Evolutionary conservation across 2,329 filamentous ascomycete species (phyloP).

Genomic region (Neocatenulostroma microsporum): DNA sequence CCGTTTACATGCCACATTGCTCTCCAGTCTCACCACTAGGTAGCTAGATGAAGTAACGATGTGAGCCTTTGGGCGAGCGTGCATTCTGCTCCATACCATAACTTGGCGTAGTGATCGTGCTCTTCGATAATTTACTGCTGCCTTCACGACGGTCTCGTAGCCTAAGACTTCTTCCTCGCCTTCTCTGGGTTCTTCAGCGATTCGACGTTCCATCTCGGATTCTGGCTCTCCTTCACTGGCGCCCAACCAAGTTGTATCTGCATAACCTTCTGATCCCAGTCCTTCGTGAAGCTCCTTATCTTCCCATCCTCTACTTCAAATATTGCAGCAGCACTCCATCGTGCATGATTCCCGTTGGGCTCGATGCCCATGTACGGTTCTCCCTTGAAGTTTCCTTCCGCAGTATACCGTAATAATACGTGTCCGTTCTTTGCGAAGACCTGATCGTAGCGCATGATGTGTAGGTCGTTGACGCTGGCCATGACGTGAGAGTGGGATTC

Average conservation of each 20-base stretch:
- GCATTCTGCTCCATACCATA: too few species aligned
- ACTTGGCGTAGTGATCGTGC: too few species aligned
- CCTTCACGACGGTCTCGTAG: too few species aligned
- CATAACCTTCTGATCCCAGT: slow-evolving; percentile 27
- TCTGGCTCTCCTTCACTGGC: slow-evolving; percentile 6
- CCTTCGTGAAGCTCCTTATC: slow-evolving; percentile 32
- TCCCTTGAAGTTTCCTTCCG: slow-evolving; percentile 31
- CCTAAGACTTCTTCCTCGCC: slow-evolving; percentile 6
- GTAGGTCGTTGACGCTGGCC: slow-evolving; percentile 28
- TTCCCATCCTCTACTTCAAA: slow-evolving; percentile 32
- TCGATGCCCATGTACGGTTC: slow-evolving; percentile 31
- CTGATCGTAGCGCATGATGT: slow-evolving; percentile 31
- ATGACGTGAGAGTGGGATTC: slow-evolving; percentile 32
- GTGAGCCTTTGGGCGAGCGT: too few species aligned
- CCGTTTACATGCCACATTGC: too few species aligned
- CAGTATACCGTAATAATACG: slow-evolving; percentile 32
- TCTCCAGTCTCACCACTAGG: too few species aligned
- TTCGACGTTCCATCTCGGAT: slow-evolving; percentile 7
- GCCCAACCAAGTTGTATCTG: slow-evolving; percentile 9
- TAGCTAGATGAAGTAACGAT: too few species aligned
- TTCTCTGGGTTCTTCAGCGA: slow-evolving; percentile 6
- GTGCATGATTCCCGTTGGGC: slow-evolving; percentile 26
- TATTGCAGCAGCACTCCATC: slow-evolving; percentile 34
- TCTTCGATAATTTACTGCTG: too few species aligned
- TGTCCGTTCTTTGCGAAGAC: slow-evolving; percentile 31